These are phyloP conservation scores for Chaetomiaceae sp. DNA, from an alignment of 2,329 filamentous ascomycete genomes.

Conservation along the genomic window DNA sequence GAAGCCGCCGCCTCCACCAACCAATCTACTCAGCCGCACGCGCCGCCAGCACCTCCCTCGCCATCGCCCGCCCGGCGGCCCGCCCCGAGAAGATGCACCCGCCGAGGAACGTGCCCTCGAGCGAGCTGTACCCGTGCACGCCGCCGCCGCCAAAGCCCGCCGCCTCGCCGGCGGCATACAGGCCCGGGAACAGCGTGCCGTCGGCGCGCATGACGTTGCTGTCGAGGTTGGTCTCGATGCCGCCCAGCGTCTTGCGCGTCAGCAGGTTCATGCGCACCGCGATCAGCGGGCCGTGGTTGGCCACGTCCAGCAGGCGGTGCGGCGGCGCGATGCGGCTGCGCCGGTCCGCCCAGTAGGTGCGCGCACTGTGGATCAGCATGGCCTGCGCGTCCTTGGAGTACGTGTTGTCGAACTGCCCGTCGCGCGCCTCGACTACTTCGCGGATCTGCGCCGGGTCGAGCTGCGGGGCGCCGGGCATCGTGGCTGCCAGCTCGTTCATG, in stretches of 20 bases:
- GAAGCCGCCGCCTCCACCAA: too few species aligned
- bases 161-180: constrained; percentile 56
- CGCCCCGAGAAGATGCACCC: constrained; percentile 58
- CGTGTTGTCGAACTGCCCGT: constrained; percentile 49
- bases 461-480: constrained; percentile 38
- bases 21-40: too few species aligned
- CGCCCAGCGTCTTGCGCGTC: constrained; percentile 55
- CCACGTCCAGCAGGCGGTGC: constrained; percentile 47
- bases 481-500: constrained; percentile 51
- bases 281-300: constrained; percentile 51
- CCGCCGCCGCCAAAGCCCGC: constrained; percentile 58
- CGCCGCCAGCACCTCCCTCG: constrained; percentile 33
- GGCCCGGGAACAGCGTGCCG: constrained; percentile 44
- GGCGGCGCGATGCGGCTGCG: constrained; percentile 46
- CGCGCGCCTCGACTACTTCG: constrained; percentile 45
- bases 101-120: constrained; percentile 57
- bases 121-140: constrained; percentile 55
- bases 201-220: constrained; percentile 48
- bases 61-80: constrained; percentile 50
- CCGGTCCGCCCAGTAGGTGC: constrained; percentile 50
- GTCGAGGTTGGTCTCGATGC: constrained; percentile 53
- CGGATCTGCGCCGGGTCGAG: constrained; percentile 41
- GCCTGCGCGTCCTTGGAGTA: constrained; percentile 56
- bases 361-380: constrained; percentile 54
- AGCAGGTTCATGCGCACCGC: constrained; percentile 55